These are phyloP conservation scores for Ramaria sp. DNA, from an alignment of 768 basidiomycete genomes.

Conservation along the genomic window DNA sequence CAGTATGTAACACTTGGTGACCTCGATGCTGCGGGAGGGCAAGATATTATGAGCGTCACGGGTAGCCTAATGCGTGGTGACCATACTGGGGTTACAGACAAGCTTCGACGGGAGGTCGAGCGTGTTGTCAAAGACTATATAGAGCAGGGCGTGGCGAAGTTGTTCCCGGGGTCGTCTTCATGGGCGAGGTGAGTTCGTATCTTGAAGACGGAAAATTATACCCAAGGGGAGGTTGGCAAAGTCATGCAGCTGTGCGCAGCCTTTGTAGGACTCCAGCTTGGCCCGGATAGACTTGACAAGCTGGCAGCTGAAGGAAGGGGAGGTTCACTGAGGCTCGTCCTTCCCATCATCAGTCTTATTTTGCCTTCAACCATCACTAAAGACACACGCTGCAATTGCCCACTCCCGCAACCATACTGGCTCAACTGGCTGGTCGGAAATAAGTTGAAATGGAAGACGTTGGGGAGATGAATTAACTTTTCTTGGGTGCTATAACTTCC, in stretches of 20 bases:
- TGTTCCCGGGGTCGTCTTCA: constrained; percentile 95
- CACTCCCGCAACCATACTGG: constrained; percentile 83
- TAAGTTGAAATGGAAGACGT: constrained; percentile 87
- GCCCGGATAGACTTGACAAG: constrained; percentile 65
- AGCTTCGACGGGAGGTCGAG: constrained; percentile 90
- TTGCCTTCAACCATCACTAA: constrained; percentile 1
- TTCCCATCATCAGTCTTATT: constrained; percentile 1
- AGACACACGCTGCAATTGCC: constrained; percentile 89
- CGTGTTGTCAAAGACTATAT: constrained; percentile 96
- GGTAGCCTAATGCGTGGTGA: constrained; percentile 78
- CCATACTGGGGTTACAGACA: constrained; percentile 94
- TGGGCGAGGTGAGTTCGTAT: constrained; percentile 71
- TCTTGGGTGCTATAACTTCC: constrained; percentile 86
- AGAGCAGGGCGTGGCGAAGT: constrained; percentile 98
- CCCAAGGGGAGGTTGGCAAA: constrained; percentile 71
- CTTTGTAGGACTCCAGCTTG: constrained; percentile 75
- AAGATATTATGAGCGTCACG: constrained; percentile 99
- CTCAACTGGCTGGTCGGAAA: constrained; percentile 60
- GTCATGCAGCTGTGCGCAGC: constrained; percentile 81
- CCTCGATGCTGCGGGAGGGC: constrained; percentile 91
- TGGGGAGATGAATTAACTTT: constrained; percentile 83
- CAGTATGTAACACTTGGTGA: constrained; percentile 94
- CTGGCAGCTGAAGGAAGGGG: constrained; percentile 75
- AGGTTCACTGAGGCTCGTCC: constrained; percentile 63
- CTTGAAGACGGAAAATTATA: constrained; percentile 76